Evolutionary conservation across 164 flowering plant species (phyloP), one percentile per base, ranked within the genome.

Genomic region (Vitis rotundifolia): DNA sequence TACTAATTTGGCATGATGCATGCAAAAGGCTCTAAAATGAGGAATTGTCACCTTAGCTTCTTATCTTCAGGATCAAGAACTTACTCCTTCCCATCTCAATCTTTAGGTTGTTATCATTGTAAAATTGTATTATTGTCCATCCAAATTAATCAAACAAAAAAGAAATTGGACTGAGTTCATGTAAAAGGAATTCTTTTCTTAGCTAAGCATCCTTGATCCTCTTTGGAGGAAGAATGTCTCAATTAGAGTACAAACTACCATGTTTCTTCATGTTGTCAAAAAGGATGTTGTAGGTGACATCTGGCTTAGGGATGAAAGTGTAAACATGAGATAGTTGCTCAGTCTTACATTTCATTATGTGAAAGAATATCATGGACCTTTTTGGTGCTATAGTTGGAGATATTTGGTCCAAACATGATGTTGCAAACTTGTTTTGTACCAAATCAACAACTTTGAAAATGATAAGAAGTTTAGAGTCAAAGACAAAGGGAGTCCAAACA

Each of bases 371-470:
- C 94, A 77, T 93, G 98, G 44, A 93, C 98, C 73, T 93, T 93
- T 82, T 90, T 91, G 70, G 98, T 93, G 76, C 80, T 82, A 78
- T 89, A 86, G 28, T 97, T 97, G 82, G 97, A 93, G 71, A 93
- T 93, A 78, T 93, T 97, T 47, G 98, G 98, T 14, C 98, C 98
- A 87, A 93, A 93, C 98, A 93, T 93, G 75, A 93, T 93, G 69
- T 97, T 93, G 91, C 82, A 83, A 49, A 29, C 57, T 73, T 68
- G 44, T 54, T n/a, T 16, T 9, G 61, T 15, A 29, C 14, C 15
- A 73, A 48, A 61, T 75, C 67, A 74, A 68, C 22, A 63, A 66
- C 3, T 5, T 49, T 9, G 29, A 11, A 6, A 19, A 19, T 3
- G 8, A 62, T 26, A 3, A 58, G 47, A 14, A 76, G 11, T 5